Evolutionary conservation across 352 stramenopile species (phyloP).

Genomic region (Globisporangium echinulatum): DNA sequence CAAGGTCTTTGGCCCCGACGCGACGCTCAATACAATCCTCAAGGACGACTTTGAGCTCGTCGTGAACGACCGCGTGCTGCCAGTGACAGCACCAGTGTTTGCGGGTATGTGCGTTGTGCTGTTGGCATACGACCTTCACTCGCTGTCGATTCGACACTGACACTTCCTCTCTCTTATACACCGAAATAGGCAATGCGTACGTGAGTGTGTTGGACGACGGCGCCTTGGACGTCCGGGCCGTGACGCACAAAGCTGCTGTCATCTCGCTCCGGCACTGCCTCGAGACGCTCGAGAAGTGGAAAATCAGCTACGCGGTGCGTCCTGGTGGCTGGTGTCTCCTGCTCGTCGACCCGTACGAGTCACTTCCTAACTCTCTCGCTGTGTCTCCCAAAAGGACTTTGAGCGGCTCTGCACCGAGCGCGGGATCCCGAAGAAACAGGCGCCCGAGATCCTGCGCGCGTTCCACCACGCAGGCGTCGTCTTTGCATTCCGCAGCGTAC

Average conservation of each 20-base stretch:
- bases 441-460: constrained; percentile 57
- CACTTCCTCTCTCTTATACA: not conserved
- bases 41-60: constrained; percentile 80
- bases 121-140: no score
- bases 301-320: constrained; percentile 53
- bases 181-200: constrained; percentile 48
- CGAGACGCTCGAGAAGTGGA: constrained; percentile 72
- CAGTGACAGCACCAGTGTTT: constrained; percentile 66
- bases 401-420: constrained; percentile 56
- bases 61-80: constrained; percentile 72
- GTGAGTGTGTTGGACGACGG: constrained; percentile 63
- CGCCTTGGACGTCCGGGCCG: constrained; percentile 70
- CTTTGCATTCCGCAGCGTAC: constrained; percentile 71
- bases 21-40: constrained; percentile 60
- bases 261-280: constrained; percentile 70
- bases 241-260: constrained; percentile 74
- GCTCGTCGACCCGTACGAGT: no score
- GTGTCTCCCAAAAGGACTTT: constrained; percentile 36
- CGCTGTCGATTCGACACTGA: no score
- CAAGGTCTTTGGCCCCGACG: constrained; percentile 46
- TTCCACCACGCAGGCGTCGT: constrained; percentile 76
- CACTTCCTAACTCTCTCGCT: not conserved
- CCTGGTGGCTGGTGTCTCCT: not conserved
- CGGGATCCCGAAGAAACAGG: constrained; percentile 84
- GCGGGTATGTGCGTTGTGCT: constrained; percentile 18